phyloP scores from a whole-genome alignment of 2,329 filamentous ascomycete species.

The Fusarium mundagurra region DNA sequence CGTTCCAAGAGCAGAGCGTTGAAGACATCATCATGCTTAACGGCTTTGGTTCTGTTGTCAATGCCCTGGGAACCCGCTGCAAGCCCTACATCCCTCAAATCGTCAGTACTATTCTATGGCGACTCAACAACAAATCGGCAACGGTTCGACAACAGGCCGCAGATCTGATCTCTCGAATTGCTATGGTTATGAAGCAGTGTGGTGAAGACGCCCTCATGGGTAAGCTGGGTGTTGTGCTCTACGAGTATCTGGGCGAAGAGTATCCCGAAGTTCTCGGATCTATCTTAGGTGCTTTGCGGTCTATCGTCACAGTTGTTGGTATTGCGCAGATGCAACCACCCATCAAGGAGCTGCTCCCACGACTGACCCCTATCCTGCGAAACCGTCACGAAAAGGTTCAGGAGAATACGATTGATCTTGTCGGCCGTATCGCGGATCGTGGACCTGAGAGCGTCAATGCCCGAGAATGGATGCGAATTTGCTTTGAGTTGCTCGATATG shows the following conservation, averaged over 20 bases:
- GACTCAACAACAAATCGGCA: slow-evolving; percentile 96
- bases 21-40: slow-evolving; percentile 97
- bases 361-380: slow-evolving; percentile 95
- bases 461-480: slow-evolving; percentile 99
- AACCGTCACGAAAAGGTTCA: slow-evolving; percentile 99
- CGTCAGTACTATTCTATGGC: slow-evolving; percentile 94
- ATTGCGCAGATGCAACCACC: slow-evolving; percentile 98
- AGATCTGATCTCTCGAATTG: slow-evolving; percentile 94
- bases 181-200: slow-evolving; percentile 99
- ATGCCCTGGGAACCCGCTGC: slow-evolving; percentile 90
- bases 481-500: slow-evolving; percentile 99
- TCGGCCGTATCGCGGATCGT: slow-evolving; percentile 96
- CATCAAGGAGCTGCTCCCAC: slow-evolving; percentile 93
- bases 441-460: slow-evolving; percentile 97
- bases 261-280: slow-evolving; percentile 98
- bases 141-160: slow-evolving; percentile 97
- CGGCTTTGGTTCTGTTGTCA: slow-evolving; percentile 97
- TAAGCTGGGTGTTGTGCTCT: slow-evolving; percentile 92
- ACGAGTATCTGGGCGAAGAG: slow-evolving; percentile 98
- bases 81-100: slow-evolving; percentile 98
- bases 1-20: slow-evolving; percentile 97
- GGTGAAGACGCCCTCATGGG: slow-evolving; percentile 96
- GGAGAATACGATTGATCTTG: slow-evolving; percentile 97
- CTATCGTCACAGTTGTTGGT: slow-evolving; percentile 97
- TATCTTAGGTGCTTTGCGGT: slow-evolving; percentile 92